Conservation (phyloP, 2,329 filamentous ascomycete genomes). For the Blastomyces emzantsi region DNA sequence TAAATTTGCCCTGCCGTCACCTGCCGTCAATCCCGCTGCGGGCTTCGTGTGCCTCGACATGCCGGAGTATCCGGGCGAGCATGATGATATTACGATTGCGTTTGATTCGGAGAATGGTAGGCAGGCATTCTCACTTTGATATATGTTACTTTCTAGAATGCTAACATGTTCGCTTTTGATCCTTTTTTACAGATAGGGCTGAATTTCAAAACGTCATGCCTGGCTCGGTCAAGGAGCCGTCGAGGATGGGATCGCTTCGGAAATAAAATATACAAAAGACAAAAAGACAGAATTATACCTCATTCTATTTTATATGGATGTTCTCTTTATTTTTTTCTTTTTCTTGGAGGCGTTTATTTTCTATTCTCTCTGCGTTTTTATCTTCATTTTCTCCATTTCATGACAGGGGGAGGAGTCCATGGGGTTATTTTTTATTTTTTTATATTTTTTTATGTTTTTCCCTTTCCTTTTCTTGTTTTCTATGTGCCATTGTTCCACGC, state of each 20-base stretch:
- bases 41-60: conserved; percentile 78
- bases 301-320: neutral
- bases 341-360: neutral
- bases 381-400: neutral
- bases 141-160: neutral
- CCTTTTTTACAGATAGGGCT: conserved; percentile 25
- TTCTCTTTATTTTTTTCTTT: neutral
- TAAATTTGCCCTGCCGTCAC: conserved; percentile 73
- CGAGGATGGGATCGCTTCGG: conserved; percentile 35
- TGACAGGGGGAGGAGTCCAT: neutral
- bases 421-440: neutral
- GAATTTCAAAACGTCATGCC: conserved; percentile 33
- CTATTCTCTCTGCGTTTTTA: neutral
- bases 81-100: conserved; percentile 78
- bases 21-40: conserved; percentile 45
- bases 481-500: neutral
- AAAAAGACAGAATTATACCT: neutral
- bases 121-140: conserved; percentile 27
- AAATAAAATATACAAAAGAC: conserved; percentile 18
- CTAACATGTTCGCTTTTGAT: conserved; percentile 7
- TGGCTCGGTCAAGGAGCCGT: conserved; percentile 31
- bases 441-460: too few species aligned
- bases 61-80: conserved; percentile 81
- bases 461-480: neutral
- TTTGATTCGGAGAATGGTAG: conserved; percentile 73